These are phyloP conservation scores for Picochlorum sp. DNA, from an alignment of 139 green algal genomes.

Conservation along the genomic window DNA sequence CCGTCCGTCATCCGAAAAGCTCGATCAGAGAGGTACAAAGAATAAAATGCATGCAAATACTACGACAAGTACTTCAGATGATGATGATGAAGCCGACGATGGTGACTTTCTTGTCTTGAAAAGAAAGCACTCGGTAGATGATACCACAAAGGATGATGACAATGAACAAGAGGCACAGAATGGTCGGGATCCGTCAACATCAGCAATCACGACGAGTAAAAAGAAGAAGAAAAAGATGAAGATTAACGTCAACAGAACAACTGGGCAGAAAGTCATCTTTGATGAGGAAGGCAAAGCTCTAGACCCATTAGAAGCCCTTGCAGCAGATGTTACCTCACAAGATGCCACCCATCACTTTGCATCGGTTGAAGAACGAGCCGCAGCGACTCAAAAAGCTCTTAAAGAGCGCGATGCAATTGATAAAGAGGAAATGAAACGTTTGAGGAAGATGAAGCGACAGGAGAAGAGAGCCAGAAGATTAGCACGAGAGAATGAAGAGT, in stretches of 20 bases:
- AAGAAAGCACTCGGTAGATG: slow-evolving; percentile 13
- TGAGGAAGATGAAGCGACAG: slow-evolving; percentile 31
- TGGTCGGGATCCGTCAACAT: background rate
- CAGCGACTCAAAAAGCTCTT: slow-evolving; percentile 37
- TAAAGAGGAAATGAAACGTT: slow-evolving; percentile 16
- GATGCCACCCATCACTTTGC: background rate
- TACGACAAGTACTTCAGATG: no score
- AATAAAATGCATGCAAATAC: no score
- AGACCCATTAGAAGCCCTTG: slow-evolving; percentile 54
- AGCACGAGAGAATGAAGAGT: slow-evolving; percentile 11
- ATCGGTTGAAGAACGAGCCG: slow-evolving; percentile 53
- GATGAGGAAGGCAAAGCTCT: slow-evolving; percentile 57
- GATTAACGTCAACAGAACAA: slow-evolving; percentile 38
- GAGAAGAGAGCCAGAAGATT: slow-evolving; percentile 37
- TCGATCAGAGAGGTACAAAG: slow-evolving; percentile 8
- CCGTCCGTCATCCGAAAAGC: background rate
- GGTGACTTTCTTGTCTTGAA: slow-evolving; percentile 42
- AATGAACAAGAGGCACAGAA: background rate
- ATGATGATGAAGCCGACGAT: slow-evolving; percentile 1
- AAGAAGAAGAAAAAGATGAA: slow-evolving; percentile 69
- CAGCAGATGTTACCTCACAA: background rate
- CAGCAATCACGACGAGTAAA: slow-evolving; percentile 15
- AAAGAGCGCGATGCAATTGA: slow-evolving; percentile 31
- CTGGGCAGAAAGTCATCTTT: slow-evolving; percentile 59
- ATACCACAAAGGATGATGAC: background rate